These are phyloP conservation scores for Epichloe aotearoae DNA, from an alignment of 2,329 filamentous ascomycete species.

Conservation along the genomic window DNA sequence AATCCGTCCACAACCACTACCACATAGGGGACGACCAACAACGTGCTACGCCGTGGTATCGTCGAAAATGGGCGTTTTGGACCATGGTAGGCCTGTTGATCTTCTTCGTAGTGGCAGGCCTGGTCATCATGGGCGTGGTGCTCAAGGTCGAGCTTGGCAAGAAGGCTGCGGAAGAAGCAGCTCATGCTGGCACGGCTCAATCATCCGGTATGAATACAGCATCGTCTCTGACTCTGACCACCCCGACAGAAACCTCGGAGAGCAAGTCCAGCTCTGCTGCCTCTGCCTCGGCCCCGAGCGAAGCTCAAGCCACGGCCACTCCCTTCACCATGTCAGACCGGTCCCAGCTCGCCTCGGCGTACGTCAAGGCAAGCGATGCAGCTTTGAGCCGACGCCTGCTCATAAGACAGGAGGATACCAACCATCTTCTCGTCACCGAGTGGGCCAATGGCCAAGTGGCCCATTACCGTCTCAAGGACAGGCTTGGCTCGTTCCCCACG, in stretches of 20 bases:
- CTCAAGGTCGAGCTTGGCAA: conserved; percentile 6
- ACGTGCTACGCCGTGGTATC: conserved; percentile 7
- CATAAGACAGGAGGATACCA: conserved; percentile 12
- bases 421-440: conserved; percentile 9
- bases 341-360: conserved; percentile 9
- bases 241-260: too few relatives aligned
- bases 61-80: conserved; percentile 7
- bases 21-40: conserved; percentile 3
- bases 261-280: background rate
- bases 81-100: conserved; percentile 1
- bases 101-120: conserved; percentile 3
- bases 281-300: background rate
- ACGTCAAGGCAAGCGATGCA: conserved; percentile 1
- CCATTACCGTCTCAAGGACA: conserved; percentile 7
- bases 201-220: background rate
- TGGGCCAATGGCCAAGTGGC: conserved; percentile 2
- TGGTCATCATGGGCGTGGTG: conserved; percentile 8
- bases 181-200: background rate
- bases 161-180: background rate
- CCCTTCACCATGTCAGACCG: conserved; percentile 7
- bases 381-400: conserved; percentile 8
- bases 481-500: background rate
- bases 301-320: background rate
- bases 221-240: too few relatives aligned
- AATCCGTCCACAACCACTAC: conserved; percentile 10